phyloP scores from a whole-genome alignment of 441 rosid species.

The Isatis lusitanica region DNA sequence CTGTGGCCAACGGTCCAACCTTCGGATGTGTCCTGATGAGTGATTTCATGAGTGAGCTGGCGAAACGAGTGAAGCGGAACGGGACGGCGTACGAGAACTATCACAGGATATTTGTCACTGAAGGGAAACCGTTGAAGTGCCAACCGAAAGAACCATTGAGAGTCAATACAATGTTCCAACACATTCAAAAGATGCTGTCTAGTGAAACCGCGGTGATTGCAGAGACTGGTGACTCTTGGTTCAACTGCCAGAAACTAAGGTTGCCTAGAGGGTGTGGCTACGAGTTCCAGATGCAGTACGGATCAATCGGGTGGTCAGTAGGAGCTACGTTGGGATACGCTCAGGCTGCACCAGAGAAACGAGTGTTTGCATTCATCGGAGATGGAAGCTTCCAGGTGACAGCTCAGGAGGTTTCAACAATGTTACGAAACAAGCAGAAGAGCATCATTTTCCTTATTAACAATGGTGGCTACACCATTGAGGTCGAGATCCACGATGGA shows the following conservation, averaged over 20 bases:
- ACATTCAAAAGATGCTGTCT: background rate
- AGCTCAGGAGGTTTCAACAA: conserved; percentile 14
- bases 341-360: background rate
- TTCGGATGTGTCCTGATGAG: background rate
- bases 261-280: conserved; percentile 3
- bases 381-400: conserved; percentile 8
- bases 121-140: background rate
- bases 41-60: background rate
- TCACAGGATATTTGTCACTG: background rate
- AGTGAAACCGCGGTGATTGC: background rate
- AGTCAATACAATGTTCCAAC: conserved; percentile 8
- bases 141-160: background rate
- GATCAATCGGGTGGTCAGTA: background rate
- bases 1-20: background rate
- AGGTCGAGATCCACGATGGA: conserved; percentile 5
- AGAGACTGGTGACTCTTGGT: conserved; percentile 1
- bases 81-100: background rate
- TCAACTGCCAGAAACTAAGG: background rate
- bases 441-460: background rate
- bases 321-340: conserved; percentile 8
- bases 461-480: conserved; percentile 4
- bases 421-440: background rate
- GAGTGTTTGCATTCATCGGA: background rate
- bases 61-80: background rate
- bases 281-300: conserved; percentile 16